Conservation (phyloP, 441 rosid genomes). For the Gossypium davidsonii region DNA sequence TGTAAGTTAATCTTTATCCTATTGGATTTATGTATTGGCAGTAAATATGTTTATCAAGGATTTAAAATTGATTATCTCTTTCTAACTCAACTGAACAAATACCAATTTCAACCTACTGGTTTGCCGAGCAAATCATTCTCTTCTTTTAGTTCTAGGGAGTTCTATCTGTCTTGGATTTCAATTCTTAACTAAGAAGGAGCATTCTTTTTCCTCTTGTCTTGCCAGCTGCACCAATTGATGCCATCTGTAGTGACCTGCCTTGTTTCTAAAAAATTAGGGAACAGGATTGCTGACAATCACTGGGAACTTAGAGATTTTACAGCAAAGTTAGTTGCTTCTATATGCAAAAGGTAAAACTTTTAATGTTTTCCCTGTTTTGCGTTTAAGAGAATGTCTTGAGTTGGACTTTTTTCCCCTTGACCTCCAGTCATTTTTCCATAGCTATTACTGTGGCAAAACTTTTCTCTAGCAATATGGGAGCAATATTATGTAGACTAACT, state of each 20-base stretch:
- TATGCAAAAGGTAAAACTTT: conserved; percentile 76
- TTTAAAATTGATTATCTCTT: neutral
- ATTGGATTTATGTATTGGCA: conserved; percentile 5
- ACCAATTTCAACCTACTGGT: neutral
- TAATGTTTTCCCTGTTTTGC: conserved; percentile 13
- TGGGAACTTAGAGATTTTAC: conserved; percentile 95
- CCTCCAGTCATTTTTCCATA: neutral
- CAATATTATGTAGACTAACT: neutral
- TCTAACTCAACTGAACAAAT: neutral
- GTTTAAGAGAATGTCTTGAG: conserved; percentile 11
- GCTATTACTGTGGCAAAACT: neutral
- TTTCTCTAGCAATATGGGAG: neutral
- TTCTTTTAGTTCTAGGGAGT: neutral
- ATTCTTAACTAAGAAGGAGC: conserved; percentile 28
- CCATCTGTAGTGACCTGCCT: conserved; percentile 97
- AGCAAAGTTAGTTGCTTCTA: conserved; percentile 66
- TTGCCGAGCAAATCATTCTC: conserved; percentile 11
- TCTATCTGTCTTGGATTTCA: neutral
- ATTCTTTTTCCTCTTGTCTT: conserved; percentile 24
- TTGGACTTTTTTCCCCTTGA: neutral
- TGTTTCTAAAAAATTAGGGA: conserved; percentile 90
- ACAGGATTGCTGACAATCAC: conserved; percentile 81
- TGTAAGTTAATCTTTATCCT: conserved; percentile 43
- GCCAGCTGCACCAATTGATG: conserved; percentile 95
- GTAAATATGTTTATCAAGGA: neutral